These are phyloP conservation scores for Eragrostis tef DNA, from an alignment of 202 grass and related monocot species.

Conservation along the genomic window DNA sequence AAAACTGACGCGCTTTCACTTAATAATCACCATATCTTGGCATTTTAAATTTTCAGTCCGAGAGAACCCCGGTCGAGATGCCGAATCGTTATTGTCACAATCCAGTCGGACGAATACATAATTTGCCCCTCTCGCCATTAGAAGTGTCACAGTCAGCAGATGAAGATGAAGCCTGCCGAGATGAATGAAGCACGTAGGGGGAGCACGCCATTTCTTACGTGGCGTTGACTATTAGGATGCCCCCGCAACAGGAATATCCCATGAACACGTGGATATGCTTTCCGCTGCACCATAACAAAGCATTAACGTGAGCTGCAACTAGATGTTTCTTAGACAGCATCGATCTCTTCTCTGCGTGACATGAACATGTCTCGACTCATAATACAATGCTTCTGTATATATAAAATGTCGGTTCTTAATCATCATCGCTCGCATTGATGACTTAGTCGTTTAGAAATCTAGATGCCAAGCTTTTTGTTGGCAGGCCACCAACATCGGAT, in stretches of 20 bases:
- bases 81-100: too few species aligned
- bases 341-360: not conserved
- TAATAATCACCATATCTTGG: too few species aligned
- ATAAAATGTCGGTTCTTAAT: not conserved
- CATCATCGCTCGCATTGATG: not conserved
- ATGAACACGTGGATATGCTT: conserved; percentile 41
- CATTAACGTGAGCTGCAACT: not conserved
- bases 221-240: conserved; percentile 2
- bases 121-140: too few species aligned
- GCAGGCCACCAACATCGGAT: conserved; percentile 24
- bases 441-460: not conserved
- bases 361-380: not conserved
- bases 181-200: not conserved
- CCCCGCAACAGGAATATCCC: conserved; percentile 28
- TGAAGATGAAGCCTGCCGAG: not conserved
- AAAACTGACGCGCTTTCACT: too few species aligned
- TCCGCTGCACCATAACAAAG: not conserved
- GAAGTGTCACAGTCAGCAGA: too few species aligned
- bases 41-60: too few species aligned
- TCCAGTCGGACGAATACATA: too few species aligned
- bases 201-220: not conserved
- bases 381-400: not conserved
- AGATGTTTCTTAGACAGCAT: not conserved
- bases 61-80: too few species aligned
- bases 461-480: not conserved